phyloP scores from a whole-genome alignment of 78 protist genomes.

The Dictyostelium discoideum region dicty_2.7 NC_007088.5:6459001-6459500 shows the following conservation, averaged over 20 bases:
- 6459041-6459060: neutral
- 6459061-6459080: neutral
- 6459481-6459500: neutral
- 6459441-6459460: constrained; percentile 1
- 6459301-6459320: constrained; percentile 3
- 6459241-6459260: neutral
- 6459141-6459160: neutral
- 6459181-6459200: neutral
- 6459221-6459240: constrained; percentile 13
- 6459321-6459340: neutral
- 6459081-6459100: neutral
- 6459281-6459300: constrained; percentile 10
- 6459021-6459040: neutral
- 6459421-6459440: neutral
- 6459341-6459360: constrained; percentile 2
- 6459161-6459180: neutral
- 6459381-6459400: neutral
- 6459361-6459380: neutral
- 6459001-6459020: constrained; percentile 6
- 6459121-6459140: neutral
- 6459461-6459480: constrained; percentile 5
- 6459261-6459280: constrained; percentile 5
- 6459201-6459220: neutral
- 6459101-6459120: neutral
- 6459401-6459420: neutral